These are phyloP conservation scores for Pisolithus thermaeus DNA, from an alignment of 1,284 basidiomycete genomes.

Conservation along the genomic window DNA sequence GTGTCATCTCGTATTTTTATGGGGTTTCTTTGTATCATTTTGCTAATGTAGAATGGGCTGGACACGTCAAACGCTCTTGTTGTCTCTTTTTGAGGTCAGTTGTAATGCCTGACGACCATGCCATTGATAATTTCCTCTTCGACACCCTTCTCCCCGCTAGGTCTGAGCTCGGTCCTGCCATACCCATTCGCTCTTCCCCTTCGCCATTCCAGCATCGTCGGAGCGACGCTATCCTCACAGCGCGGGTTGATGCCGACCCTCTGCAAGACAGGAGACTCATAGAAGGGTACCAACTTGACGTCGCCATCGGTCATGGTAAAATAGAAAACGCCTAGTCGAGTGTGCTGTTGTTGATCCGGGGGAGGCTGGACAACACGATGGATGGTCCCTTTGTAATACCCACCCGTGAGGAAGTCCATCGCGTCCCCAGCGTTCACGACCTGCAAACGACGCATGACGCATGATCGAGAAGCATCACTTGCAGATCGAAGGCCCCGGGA, in stretches of 20 bases:
- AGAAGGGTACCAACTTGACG: slow-evolving; percentile 27
- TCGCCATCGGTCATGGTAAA: slow-evolving; percentile 33
- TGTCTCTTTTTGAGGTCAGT: slow-evolving; percentile 13
- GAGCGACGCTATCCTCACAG: slow-evolving; percentile 30
- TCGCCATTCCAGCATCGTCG: slow-evolving; percentile 37
- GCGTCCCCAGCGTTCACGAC: slow-evolving; percentile 56
- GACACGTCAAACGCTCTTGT: background rate
- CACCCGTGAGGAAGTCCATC: slow-evolving; percentile 51
- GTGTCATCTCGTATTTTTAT: too few species aligned
- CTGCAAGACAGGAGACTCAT: slow-evolving; percentile 28
- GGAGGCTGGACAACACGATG: slow-evolving; percentile 42
- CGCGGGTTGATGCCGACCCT: slow-evolving; percentile 27
- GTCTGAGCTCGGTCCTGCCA: slow-evolving; percentile 32
- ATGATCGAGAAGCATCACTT: background rate
- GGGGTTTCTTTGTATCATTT: too few species aligned
- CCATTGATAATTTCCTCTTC: slow-evolving; percentile 42
- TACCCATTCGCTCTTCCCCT: slow-evolving; percentile 35
- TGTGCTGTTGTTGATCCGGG: slow-evolving; percentile 33
- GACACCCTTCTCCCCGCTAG: slow-evolving; percentile 26
- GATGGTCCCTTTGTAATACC: slow-evolving; percentile 43
- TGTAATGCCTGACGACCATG: slow-evolving; percentile 41
- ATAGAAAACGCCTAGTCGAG: slow-evolving; percentile 41
- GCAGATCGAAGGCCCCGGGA: too few species aligned
- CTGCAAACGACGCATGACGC: slow-evolving; percentile 15
- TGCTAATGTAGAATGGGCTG: too few species aligned